These are phyloP conservation scores for Ophiognomonia clavigignenti-juglandacearum DNA, from an alignment of 2,329 filamentous ascomycete genomes.

Conservation along the genomic window DNA sequence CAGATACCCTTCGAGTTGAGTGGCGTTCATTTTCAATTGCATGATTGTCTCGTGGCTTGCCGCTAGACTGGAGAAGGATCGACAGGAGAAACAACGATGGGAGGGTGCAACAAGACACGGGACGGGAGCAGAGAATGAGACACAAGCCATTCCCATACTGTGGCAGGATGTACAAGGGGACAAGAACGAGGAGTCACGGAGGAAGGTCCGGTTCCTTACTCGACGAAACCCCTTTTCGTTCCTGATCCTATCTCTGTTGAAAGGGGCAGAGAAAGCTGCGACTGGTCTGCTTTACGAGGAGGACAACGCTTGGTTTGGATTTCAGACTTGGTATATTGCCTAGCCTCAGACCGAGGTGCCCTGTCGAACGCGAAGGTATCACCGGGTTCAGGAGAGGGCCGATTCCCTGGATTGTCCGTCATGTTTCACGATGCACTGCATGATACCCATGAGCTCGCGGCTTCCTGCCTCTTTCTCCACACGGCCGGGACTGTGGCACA, in stretches of 20 bases:
- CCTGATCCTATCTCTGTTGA: constrained; percentile 1
- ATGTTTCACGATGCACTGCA: constrained; percentile 4
- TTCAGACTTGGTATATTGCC: not conserved
- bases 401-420: not conserved
- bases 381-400: not conserved
- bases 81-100: not conserved
- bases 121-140: not conserved
- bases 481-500: not conserved
- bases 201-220: not conserved
- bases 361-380: constrained; percentile 5
- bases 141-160: not conserved
- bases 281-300: constrained; percentile 4
- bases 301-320: not conserved
- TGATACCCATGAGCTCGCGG: constrained; percentile 3
- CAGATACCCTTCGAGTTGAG: no score
- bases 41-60: no score
- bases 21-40: no score
- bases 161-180: not conserved
- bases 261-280: not conserved
- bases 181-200: not conserved
- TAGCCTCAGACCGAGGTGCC: not conserved
- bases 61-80: not conserved
- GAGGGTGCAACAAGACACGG: not conserved
- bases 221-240: not conserved
- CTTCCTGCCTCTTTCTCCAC: not conserved